phyloP scores from a whole-genome alignment of 495 filamentous ascomycete genomes.

The Talaromyces thailandensis region DNA sequence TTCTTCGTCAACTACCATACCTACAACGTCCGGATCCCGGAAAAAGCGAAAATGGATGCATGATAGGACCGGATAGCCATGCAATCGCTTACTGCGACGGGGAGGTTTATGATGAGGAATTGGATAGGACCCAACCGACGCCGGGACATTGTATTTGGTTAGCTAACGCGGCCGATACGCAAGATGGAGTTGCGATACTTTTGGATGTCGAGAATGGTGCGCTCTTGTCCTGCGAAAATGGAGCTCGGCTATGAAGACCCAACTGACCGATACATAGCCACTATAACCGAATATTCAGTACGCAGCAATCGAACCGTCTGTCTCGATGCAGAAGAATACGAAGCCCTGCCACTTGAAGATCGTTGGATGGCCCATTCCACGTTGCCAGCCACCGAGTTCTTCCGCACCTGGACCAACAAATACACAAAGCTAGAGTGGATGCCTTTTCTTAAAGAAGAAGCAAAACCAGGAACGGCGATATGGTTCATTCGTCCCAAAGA shows the following conservation, averaged over 20 bases:
- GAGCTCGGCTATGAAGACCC: not conserved
- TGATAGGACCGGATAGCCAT: conserved; percentile 5
- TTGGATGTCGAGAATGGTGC: conserved; percentile 2
- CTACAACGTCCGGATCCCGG: not conserved
- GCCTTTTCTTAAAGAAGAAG: not conserved
- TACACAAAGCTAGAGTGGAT: conserved; percentile 11
- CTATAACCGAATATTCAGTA: conserved; percentile 4
- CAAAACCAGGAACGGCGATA: not conserved
- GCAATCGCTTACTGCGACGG: conserved; percentile 10
- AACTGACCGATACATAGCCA: not conserved
- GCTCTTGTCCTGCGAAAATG: not conserved
- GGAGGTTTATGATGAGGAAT: conserved; percentile 3
- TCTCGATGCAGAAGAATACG: conserved; percentile 6
- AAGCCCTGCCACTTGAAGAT: conserved; percentile 4
- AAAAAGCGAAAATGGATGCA: not conserved
- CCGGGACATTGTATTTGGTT: conserved; percentile 12
- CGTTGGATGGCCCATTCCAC: conserved; percentile 12
- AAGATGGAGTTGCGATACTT: conserved; percentile 3
- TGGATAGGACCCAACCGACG: conserved; percentile 7
- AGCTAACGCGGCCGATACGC: not conserved
- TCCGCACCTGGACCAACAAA: conserved; percentile 6
- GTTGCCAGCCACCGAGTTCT: conserved; percentile 2
- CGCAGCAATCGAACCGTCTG: conserved; percentile 6
- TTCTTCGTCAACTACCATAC: conserved; percentile 9
- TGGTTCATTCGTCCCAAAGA: not conserved